phyloP scores from a whole-genome alignment of 495 filamentous ascomycete genomes.

The Rhypophila decipiens region DNA sequence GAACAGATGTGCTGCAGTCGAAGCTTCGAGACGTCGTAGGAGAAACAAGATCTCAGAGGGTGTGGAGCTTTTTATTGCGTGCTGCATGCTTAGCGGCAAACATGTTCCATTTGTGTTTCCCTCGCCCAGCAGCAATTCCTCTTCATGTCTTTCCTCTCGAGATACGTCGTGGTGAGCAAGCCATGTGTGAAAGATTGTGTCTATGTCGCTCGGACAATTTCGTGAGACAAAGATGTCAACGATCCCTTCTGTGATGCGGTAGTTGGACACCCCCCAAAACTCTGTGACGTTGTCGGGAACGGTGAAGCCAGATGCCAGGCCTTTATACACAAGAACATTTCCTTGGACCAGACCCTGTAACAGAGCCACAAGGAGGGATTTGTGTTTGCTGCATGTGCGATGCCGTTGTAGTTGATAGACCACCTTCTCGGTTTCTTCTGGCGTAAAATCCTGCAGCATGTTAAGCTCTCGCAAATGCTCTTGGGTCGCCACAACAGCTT shows the following conservation, averaged over 20 bases:
- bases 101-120: neutral
- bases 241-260: neutral
- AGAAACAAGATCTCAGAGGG: conserved; percentile 15
- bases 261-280: conserved; percentile 19
- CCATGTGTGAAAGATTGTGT: conserved; percentile 20
- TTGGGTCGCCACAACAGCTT: conserved; percentile 15
- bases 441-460: conserved; percentile 17
- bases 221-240: conserved; percentile 20
- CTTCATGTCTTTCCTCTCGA: conserved; percentile 15
- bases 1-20: conserved; percentile 9
- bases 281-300: conserved; percentile 14
- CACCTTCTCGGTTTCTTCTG: conserved; percentile 12
- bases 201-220: conserved; percentile 14
- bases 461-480: conserved; percentile 13
- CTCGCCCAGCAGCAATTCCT: conserved; percentile 15
- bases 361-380: conserved; percentile 8
- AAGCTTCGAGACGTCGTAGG: conserved; percentile 14
- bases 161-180: conserved; percentile 20
- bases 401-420: conserved; percentile 12
- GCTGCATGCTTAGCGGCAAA: conserved; percentile 13
- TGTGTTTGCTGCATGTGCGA: conserved; percentile 5
- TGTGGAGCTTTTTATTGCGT: conserved; percentile 14
- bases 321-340: conserved; percentile 14
- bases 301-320: conserved; percentile 20
- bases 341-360: conserved; percentile 11